phyloP scores from a whole-genome alignment of 1,139 yeast species.

The Kurtzmaniella quercitrusa region DNA sequence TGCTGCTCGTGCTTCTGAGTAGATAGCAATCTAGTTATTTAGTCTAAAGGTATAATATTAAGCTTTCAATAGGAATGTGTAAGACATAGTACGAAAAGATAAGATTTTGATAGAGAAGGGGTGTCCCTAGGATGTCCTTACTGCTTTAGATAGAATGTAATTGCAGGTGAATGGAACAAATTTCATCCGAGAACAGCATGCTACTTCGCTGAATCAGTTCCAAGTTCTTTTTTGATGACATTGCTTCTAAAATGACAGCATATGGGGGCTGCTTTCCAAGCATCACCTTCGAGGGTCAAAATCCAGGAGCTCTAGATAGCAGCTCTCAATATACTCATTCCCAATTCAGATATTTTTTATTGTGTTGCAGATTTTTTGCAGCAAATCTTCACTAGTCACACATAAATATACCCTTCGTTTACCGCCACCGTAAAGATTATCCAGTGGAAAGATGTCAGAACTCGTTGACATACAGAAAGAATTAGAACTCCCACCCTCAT shows the following conservation, averaged over 20 bases:
- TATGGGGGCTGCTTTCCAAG: no score
- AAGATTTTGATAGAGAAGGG: background rate
- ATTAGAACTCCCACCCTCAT: background rate
- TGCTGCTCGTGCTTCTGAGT: conserved; percentile 56
- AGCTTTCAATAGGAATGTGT: conserved; percentile 6
- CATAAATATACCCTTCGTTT: background rate
- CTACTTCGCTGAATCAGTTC: no score
- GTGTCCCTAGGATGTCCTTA: no score
- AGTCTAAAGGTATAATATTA: conserved; percentile 7
- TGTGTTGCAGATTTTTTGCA: background rate
- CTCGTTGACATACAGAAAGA: background rate
- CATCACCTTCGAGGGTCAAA: no score
- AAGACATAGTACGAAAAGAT: background rate
- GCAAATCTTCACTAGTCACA: background rate
- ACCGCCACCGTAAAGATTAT: background rate
- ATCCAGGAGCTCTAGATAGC: no score
- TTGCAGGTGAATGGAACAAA: no score
- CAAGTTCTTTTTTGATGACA: no score
- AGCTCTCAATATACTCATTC: no score
- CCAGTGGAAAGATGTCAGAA: background rate
- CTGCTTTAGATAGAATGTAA: no score
- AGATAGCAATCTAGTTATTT: conserved; percentile 6
- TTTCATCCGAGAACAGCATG: no score
- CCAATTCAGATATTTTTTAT: background rate
- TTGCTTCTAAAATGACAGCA: no score